These are phyloP conservation scores for Stropharia rugosoannulata DNA, from an alignment of 768 basidiomycete species.

Conservation along the genomic window DNA sequence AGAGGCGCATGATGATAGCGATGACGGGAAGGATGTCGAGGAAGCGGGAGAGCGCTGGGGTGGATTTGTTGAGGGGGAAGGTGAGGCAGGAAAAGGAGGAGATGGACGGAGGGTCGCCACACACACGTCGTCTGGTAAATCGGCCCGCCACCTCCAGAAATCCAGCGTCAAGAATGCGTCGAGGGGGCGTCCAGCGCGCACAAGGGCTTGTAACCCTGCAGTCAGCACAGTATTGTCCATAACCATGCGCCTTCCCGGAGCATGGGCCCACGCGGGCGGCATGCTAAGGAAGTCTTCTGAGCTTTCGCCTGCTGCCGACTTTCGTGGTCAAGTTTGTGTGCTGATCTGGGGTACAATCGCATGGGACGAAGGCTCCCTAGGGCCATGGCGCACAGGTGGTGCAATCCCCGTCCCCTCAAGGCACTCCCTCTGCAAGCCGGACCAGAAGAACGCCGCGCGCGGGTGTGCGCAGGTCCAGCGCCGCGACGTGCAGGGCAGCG, in stretches of 20 bases:
- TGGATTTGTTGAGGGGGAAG: too few species aligned
- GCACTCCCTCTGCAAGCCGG: conserved; percentile 25
- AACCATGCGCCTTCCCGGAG: conserved; percentile 24
- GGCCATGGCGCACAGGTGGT: not conserved
- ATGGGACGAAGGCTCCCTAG: not conserved
- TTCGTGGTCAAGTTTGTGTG: too few species aligned
- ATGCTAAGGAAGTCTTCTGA: too few species aligned
- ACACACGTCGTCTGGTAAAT: not conserved
- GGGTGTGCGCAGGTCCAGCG: conserved; percentile 34
- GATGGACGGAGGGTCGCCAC: not conserved
- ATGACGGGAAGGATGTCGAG: too few species aligned
- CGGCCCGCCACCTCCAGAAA: not conserved
- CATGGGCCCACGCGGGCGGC: not conserved
- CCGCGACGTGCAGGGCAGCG: conserved; percentile 42
- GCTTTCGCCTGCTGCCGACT: too few species aligned
- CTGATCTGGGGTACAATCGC: not conserved
- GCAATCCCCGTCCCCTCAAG: not conserved
- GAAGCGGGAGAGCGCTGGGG: too few species aligned
- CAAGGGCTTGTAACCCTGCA: conserved; percentile 49
- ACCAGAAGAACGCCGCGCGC: conserved; percentile 46
- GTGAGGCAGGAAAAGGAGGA: too few species aligned
- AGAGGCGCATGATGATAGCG: too few species aligned
- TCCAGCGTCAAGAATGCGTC: conserved; percentile 54
- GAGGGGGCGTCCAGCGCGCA: conserved; percentile 39
- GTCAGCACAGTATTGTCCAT: conserved; percentile 50